phyloP scores from a whole-genome alignment of 305 asterid genomes.

The Lippia alba region DNA sequence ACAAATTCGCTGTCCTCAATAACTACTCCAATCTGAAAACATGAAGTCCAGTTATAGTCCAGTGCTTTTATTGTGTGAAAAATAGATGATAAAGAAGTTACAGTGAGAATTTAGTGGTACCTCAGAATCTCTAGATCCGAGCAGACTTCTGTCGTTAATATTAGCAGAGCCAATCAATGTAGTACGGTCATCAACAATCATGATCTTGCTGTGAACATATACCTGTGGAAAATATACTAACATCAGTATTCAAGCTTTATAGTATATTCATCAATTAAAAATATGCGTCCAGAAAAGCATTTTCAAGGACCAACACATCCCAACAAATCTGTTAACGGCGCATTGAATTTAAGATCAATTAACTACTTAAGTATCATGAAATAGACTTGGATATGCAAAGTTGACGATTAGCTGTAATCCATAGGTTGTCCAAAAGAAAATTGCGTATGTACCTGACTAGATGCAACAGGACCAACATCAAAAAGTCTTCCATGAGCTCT shows the following conservation, averaged over 20 bases:
- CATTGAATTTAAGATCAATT: conserved; percentile 2
- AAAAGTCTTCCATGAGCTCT: conserved; percentile 81
- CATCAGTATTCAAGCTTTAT: too few relatives aligned
- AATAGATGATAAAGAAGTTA: not conserved
- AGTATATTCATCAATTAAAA: too few relatives aligned
- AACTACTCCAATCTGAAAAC: conserved; percentile 79
- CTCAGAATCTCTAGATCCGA: conserved; percentile 98
- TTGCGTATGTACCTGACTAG: conserved; percentile 73
- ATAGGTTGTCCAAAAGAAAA: too few relatives aligned
- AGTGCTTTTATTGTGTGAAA: conserved; percentile 10
- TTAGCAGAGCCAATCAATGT: conserved; percentile 92
- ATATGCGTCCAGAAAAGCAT: not conserved
- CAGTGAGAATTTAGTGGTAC: conserved; percentile 42
- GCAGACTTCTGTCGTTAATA: conserved; percentile 91
- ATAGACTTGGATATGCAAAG: too few relatives aligned
- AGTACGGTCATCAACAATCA: conserved; percentile 83
- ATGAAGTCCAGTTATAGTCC: conserved; percentile 21
- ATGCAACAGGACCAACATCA: conserved; percentile 84
- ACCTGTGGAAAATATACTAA: conserved; percentile 47
- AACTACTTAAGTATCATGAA: not conserved
- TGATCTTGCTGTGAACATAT: conserved; percentile 96
- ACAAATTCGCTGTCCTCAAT: conserved; percentile 89
- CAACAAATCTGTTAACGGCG: not conserved
- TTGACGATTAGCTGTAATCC: too few relatives aligned
- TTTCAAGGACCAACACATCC: conserved; percentile 3